Percentiles rank a stretch among this genome's conserved stretches.
These are phyloP conservation scores for Rhodosorus marinus DNA, from an alignment of 23 red algal species.

Conservation along the genomic window DNA sequence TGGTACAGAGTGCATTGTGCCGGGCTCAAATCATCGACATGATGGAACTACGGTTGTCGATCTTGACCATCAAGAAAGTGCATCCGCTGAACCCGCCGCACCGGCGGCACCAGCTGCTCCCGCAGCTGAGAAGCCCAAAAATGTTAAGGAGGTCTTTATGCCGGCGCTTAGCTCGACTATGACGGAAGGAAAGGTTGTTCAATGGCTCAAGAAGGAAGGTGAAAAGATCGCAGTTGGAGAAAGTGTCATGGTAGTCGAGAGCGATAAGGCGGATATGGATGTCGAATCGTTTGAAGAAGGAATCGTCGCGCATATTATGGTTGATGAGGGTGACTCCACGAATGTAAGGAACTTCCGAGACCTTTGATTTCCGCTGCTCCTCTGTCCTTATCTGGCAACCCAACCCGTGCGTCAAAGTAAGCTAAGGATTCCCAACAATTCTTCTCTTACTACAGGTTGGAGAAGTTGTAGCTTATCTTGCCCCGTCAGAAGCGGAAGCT, in stretches of 20 bases:
- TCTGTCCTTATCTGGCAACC: too few species aligned
- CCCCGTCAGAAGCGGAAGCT: constrained; percentile 38
- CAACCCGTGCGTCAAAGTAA: too few species aligned
- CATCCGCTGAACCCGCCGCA: not conserved
- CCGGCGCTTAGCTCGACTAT: constrained; percentile 93
- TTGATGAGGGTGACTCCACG: constrained; percentile 32
- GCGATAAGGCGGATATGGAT: constrained; percentile 98
- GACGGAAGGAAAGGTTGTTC: constrained; percentile 80
- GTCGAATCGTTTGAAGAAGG: constrained; percentile 84
- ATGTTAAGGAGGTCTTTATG: constrained; percentile 46
- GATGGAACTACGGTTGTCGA: constrained; percentile 33
- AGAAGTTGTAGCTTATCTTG: constrained; percentile 52
- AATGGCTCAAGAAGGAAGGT: constrained; percentile 60
- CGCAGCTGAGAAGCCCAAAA: not conserved
- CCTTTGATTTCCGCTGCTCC: too few species aligned
- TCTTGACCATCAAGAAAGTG: too few species aligned
- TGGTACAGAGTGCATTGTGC: constrained; percentile 36
- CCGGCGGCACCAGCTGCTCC: not conserved
- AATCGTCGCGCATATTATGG: constrained; percentile 46
- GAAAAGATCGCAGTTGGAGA: constrained; percentile 65
- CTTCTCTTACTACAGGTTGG: constrained; percentile 30
- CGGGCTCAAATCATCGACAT: constrained; percentile 18
- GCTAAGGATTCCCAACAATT: too few species aligned
- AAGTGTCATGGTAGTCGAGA: constrained; percentile 92
- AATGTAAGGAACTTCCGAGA: too few species aligned